These are phyloP conservation scores for Venturiaceae sp. DNA, from an alignment of 2,329 filamentous ascomycete genomes.

Conservation along the genomic window DNA sequence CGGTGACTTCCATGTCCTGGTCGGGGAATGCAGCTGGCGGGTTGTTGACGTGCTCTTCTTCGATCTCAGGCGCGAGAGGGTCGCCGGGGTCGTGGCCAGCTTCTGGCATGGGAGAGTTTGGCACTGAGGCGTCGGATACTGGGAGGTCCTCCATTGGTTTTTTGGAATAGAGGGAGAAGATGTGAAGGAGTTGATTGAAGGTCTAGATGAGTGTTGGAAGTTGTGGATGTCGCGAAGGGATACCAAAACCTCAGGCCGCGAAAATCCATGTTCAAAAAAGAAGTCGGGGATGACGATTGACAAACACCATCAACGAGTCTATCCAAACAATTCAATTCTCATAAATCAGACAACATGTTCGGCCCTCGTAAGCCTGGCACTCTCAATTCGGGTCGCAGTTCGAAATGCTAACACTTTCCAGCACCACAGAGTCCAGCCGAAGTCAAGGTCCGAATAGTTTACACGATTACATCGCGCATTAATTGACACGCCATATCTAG, in stretches of 20 bases:
- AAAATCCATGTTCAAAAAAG: not conserved
- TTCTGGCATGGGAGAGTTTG: slow-evolving; percentile 4
- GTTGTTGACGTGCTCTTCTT: slow-evolving; percentile 10
- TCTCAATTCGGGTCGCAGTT: not conserved
- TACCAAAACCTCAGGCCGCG: too few species aligned
- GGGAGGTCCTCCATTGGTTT: slow-evolving; percentile 9
- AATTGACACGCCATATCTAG: not conserved
- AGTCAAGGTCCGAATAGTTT: not conserved
- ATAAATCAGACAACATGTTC: not conserved
- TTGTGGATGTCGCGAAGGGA: not conserved
- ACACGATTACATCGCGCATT: not conserved
- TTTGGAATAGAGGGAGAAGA: not conserved
- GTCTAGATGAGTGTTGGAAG: not conserved
- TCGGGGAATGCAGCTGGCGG: slow-evolving; percentile 5
- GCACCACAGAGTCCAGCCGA: slow-evolving; percentile 4
- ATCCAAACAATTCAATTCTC: not conserved
- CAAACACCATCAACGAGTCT: not conserved
- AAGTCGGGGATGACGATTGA: not conserved
- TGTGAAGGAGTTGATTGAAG: not conserved
- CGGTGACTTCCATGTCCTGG: slow-evolving; percentile 6
- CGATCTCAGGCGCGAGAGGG: slow-evolving; percentile 6
- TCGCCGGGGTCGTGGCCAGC: slow-evolving; percentile 8
- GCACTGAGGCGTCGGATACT: not conserved
- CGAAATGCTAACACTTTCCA: not conserved
- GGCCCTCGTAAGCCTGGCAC: not conserved